A percentile compares a stretch with the other conserved stretches of the same genome.
These are phyloP conservation scores for Fusarium papillatum DNA, from an alignment of 2,329 filamentous ascomycete species.

Conservation along the genomic window DNA sequence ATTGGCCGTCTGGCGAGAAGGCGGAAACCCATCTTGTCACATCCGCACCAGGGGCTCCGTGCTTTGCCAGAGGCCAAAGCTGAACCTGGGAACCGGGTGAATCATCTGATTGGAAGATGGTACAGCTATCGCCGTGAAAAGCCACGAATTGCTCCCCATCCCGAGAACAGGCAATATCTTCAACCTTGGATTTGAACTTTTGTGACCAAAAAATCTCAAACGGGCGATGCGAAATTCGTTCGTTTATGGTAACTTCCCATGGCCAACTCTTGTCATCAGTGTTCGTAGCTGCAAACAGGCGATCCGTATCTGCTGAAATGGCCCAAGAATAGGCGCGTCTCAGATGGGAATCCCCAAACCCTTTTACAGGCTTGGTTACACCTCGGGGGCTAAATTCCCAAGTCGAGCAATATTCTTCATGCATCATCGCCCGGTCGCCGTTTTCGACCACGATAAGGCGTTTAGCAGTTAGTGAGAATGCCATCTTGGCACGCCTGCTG, in stretches of 20 bases:
- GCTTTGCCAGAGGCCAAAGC: too few species aligned
- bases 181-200: not conserved
- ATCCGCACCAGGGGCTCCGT: too few species aligned
- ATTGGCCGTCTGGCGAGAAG: not conserved
- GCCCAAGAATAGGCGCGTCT: not conserved
- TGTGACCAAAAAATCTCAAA: not conserved
- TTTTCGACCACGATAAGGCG: not conserved
- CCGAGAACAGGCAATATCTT: not conserved
- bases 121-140: not conserved
- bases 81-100: rapidly evolving
- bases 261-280: not conserved
- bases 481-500: not conserved
- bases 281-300: not conserved
- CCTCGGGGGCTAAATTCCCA: not conserved
- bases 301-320: not conserved
- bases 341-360: not conserved
- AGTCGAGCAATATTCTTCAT: not conserved
- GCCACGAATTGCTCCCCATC: not conserved
- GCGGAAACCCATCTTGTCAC: too few species aligned
- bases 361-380: not conserved
- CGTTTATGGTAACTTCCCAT: not conserved
- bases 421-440: not conserved
- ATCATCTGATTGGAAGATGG: not conserved
- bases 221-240: not conserved
- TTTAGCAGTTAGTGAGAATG: not conserved